Evolutionary conservation across 805 yeast species (phyloP), one percentile per base, ranked within the genome.

Genomic region (Jamesozyma jinghongensis): DNA sequence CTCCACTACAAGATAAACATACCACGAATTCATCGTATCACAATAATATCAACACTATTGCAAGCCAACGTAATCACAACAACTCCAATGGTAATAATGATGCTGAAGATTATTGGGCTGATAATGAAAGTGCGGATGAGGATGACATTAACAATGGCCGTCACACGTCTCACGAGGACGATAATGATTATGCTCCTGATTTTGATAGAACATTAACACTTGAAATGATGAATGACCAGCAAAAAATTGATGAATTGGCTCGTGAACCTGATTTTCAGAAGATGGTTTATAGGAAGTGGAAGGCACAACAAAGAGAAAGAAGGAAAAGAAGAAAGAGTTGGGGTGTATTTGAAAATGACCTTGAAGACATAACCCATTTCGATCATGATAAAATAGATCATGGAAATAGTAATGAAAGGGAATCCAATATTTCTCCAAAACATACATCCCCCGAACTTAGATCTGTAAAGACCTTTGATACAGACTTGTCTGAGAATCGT

Each of bases 231-330:
- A 31, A 32, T 27, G 57, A 49, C 39, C 52, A 36, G 27, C 45
- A 48, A 28, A 48, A 47, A 22, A 26, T 54, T 18, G 40, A 51
- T 17, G 39, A 46, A 7, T 31, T 64, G 8, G 44, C 57, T 1
- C 67, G 61, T 38, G 64, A 77, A 1, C 71, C 76, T n/a, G 70
- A 76, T 3, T 71, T 73, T 48, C 78, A 73, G 40, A 66, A 57
- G 37, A 49, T 65, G 50, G 57, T 68, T 18, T 63, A 59, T 40
- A 51, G 49, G 40, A 62, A 52, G 45, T 57, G 62, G 54, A 59
- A 52, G 30, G 51, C 46, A 2, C 58, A 61, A 36, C 45, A 57
- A 12, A 59, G 56, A 19, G 53, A 55, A 37, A 34, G 54, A 28
- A 57, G 56, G 33, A 37, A 17, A n/a, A 35, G 25, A 7, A 37